phyloP scores from a whole-genome alignment of 2,329 filamentous ascomycete species.

The Paracoccidioides brasiliensis region DNA sequence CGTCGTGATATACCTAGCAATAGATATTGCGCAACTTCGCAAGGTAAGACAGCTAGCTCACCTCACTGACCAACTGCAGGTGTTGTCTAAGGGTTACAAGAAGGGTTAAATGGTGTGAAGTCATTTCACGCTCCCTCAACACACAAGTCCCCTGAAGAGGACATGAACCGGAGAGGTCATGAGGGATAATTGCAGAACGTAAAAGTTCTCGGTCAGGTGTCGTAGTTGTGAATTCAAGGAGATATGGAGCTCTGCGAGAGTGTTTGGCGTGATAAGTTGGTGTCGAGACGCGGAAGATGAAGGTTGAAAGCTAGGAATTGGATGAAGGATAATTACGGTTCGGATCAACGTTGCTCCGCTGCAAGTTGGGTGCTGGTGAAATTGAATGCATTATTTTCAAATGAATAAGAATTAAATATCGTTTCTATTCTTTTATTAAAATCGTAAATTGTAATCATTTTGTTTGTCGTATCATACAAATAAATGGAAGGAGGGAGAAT shows the following conservation, averaged over 20 bases:
- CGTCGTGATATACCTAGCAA: neutral
- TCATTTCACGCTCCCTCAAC: neutral
- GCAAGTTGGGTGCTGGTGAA: neutral
- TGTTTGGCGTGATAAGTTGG: neutral
- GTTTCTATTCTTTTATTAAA: neutral
- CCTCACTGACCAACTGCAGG: neutral
- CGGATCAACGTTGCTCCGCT: constrained; percentile 1
- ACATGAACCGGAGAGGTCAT: neutral
- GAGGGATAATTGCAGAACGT: neutral
- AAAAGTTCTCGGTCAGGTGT: neutral
- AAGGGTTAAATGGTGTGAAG: neutral
- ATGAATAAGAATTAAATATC: neutral
- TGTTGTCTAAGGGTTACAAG: neutral
- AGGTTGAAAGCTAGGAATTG: neutral
- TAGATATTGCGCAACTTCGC: neutral
- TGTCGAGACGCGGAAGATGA: neutral
- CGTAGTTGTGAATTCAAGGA: neutral
- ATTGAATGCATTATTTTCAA: neutral
- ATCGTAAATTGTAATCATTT: neutral
- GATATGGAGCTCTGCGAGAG: neutral
- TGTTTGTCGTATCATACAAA: constrained; percentile 1
- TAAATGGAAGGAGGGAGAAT: neutral
- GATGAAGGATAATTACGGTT: neutral
- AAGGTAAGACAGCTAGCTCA: neutral
- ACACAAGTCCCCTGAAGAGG: neutral